phyloP scores from a whole-genome alignment of 805 yeast genomes.

The Schwanniomyces polymorphus region DNA sequence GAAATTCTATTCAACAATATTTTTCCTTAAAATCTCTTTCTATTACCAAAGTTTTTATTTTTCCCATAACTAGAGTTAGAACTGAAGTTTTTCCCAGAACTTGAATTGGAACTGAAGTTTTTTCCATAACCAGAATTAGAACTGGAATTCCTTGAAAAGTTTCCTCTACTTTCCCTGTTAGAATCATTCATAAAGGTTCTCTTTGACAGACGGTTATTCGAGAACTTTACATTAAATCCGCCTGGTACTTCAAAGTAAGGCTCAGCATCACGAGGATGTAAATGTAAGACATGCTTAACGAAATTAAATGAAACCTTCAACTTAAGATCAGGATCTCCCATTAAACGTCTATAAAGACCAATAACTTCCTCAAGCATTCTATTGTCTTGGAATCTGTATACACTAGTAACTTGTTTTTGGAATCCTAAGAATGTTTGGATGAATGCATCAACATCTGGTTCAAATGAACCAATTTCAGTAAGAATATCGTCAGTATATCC shows the following conservation, averaged over 20 bases:
- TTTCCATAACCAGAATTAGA: neutral
- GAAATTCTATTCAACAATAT: neutral
- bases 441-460: conserved; percentile 22
- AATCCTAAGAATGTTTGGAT: conserved; percentile 25
- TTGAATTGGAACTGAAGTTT: neutral
- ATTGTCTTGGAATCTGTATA: conserved; percentile 19
- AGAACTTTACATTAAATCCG: conserved; percentile 12
- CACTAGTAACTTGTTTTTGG: conserved; percentile 22
- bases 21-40: neutral
- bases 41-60: neutral
- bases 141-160: conserved; percentile 11
- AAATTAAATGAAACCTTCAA: conserved; percentile 14
- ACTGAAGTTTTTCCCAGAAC: conserved; percentile 3
- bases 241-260: conserved; percentile 28
- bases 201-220: conserved; percentile 7
- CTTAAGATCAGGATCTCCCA: conserved; percentile 17
- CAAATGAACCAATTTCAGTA: conserved; percentile 13
- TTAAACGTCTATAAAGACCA: conserved; percentile 19
- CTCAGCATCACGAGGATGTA: conserved; percentile 21
- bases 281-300: conserved; percentile 21
- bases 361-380: conserved; percentile 31
- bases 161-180: conserved; percentile 5
- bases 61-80: too few relatives aligned
- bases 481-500: conserved; percentile 24
- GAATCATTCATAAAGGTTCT: conserved; percentile 7